These are phyloP conservation scores for Cyclotella baltica DNA, from an alignment of 108 stramenopile species.

Conservation along the genomic window DNA sequence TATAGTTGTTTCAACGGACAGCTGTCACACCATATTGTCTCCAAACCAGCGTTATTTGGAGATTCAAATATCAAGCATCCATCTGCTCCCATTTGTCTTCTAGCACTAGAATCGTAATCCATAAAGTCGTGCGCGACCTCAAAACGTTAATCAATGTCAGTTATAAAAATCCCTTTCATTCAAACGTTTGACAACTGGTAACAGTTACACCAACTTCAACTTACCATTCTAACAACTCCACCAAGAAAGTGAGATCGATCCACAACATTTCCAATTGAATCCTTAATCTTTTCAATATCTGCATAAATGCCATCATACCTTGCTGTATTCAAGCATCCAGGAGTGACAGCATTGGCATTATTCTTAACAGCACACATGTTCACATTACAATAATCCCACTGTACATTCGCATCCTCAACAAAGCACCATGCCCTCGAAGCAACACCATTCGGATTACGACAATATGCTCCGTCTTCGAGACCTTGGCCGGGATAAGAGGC, in stretches of 20 bases:
- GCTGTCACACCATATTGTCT: slow-evolving; percentile 32
- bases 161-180: no score
- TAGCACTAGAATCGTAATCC: slow-evolving; percentile 34
- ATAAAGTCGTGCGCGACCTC: slow-evolving; percentile 58
- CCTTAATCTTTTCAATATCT: slow-evolving; percentile 24
- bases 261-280: slow-evolving; percentile 27
- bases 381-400: slow-evolving; percentile 40
- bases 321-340: slow-evolving; percentile 19
- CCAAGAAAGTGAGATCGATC: slow-evolving; percentile 38
- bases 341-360: background rate
- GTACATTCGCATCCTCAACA: slow-evolving; percentile 14
- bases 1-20: slow-evolving; percentile 19
- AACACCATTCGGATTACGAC: slow-evolving; percentile 34
- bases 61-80: slow-evolving; percentile 42
- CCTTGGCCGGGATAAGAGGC: slow-evolving; percentile 29
- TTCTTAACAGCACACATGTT: slow-evolving; percentile 9
- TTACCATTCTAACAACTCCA: slow-evolving; percentile 36
- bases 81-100: slow-evolving; percentile 35
- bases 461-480: slow-evolving; percentile 32
- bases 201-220: no score
- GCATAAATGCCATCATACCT: slow-evolving; percentile 39
- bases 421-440: slow-evolving; percentile 36
- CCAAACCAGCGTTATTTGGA: slow-evolving; percentile 33
- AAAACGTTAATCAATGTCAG: no score
- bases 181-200: no score